These are phyloP conservation scores for Fusarium torreyae DNA, from an alignment of 2,329 filamentous ascomycete species.

Conservation along the genomic window DNA sequence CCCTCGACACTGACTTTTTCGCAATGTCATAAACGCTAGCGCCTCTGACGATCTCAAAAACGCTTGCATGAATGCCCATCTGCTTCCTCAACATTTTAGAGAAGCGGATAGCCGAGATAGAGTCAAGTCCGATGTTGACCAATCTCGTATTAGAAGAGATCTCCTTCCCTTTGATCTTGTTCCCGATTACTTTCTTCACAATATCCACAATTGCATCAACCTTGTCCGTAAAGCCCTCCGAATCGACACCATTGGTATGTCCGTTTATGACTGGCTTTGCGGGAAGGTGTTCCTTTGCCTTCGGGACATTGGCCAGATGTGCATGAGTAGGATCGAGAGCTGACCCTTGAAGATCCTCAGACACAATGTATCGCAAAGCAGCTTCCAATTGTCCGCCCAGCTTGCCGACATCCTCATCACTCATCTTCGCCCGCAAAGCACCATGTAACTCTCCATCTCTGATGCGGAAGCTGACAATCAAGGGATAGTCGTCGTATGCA, in stretches of 20 bases:
- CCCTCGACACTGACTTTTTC: background rate
- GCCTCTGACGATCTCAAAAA: constrained; percentile 34
- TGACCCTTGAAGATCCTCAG: background rate
- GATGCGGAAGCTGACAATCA: constrained; percentile 32
- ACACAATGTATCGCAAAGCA: constrained; percentile 1
- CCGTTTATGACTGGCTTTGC: background rate
- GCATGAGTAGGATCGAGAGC: background rate
- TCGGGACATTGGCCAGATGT: background rate
- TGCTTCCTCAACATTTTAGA: constrained; percentile 27
- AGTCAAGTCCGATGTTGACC: constrained; percentile 27
- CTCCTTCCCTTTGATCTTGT: background rate
- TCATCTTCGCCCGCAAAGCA: constrained; percentile 22
- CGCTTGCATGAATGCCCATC: constrained; percentile 4
- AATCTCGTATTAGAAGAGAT: constrained; percentile 18
- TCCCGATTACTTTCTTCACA: constrained; percentile 10
- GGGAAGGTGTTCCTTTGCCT: background rate
- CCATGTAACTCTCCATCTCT: constrained; percentile 12
- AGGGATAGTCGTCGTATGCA: constrained; percentile 27
- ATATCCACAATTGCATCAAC: constrained; percentile 2
- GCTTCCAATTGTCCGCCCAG: background rate
- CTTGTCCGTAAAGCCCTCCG: background rate
- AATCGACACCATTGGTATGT: background rate
- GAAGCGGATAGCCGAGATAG: constrained; percentile 29
- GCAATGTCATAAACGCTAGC: constrained; percentile 10
- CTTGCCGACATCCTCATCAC: fast-evolving